Percentiles rank a stretch among this genome's conserved stretches.
Evolutionary conservation across 768 basidiomycete species (phyloP).

Genomic region (Pisolithus orientalis): DNA sequence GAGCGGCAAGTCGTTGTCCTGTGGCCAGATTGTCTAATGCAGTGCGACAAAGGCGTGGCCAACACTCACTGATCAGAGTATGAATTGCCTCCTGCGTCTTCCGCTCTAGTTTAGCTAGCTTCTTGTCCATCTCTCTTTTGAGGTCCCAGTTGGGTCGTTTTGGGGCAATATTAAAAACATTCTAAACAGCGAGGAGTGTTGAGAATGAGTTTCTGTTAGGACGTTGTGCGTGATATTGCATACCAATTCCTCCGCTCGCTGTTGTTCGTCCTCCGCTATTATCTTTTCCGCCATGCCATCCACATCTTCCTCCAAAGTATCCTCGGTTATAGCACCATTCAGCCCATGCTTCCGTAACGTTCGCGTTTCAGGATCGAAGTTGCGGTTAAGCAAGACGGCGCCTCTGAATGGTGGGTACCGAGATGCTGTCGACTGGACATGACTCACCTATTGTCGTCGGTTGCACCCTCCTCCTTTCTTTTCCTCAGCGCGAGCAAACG

Average conservation of each 20-base stretch:
- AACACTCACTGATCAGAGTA: slow-evolving; percentile 77
- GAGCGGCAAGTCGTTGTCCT: slow-evolving; percentile 77
- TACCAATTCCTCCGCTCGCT: slow-evolving; percentile 83
- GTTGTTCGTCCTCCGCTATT: slow-evolving; percentile 80
- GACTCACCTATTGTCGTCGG: slow-evolving; percentile 37
- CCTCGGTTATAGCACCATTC: slow-evolving; percentile 55
- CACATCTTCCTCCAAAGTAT: slow-evolving; percentile 85
- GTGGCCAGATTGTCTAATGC: slow-evolving; percentile 1
- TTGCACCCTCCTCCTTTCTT: slow-evolving; percentile 56
- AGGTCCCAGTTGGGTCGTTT: slow-evolving; percentile 96
- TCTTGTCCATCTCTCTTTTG: slow-evolving; percentile 90
- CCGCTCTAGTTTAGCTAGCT: slow-evolving; percentile 80
- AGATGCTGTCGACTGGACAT: neutral
- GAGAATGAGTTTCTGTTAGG: neutral
- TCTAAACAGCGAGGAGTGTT: slow-evolving; percentile 37
- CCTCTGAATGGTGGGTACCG: slow-evolving; percentile 27
- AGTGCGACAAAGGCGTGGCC: neutral
- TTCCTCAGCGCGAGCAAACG: slow-evolving; percentile 73
- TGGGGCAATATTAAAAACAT: slow-evolving; percentile 95
- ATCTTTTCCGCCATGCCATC: slow-evolving; percentile 81
- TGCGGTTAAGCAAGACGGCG: slow-evolving; percentile 61
- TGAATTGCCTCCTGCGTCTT: slow-evolving; percentile 91
- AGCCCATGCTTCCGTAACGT: slow-evolving; percentile 62
- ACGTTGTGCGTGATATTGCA: slow-evolving; percentile 16
- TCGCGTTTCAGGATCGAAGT: slow-evolving; percentile 87